Evolutionary conservation across 2,329 filamentous ascomycete species (phyloP), one percentile per base, ranked within the genome.

Genomic region (Bretziella fagacearum): DNA sequence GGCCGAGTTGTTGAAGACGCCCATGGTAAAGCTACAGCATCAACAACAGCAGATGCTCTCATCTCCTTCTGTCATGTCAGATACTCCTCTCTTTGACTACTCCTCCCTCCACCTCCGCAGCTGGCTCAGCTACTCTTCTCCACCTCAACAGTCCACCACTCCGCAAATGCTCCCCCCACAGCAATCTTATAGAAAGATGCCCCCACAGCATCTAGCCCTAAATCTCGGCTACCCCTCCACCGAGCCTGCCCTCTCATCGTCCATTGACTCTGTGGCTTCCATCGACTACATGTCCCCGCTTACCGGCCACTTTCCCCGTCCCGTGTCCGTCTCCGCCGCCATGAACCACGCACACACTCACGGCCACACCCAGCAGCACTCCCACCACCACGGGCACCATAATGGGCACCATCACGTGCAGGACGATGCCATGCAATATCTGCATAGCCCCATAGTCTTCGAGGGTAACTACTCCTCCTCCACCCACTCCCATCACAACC

Each of bases 281-380:
- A 68, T 72, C 50, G 74, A 78, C 55, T 79, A 78, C 55, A 60
- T 75, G 55, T 79, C 75, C 3, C 74, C 75, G 6, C 65, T 78
- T 53, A 69, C 66, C 57, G 73, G 75, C 52, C 62, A 60, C 52
- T 76, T 63, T 68, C 68, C 52, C 41, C 26, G 41, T 25, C n/a
- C 11, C 39, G 11, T 26, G n/a, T n/a, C n/a, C 39, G 23, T 23
- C 18, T 13, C 11, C 39, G n/a, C 25, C 7, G 13, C n/a, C n/a
- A n/a, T n/a, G n/a, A n/a, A n/a, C n/a, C n/a, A n/a, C n/a, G n/a
- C n/a, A n/a, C n/a, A n/a, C n/a, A n/a, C n/a, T n/a, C n/a, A n/a
- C 37, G 15, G n/a, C 22, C 18, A n/a, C 37, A 7, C 13, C n/a
- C 35, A 11, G n/a, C 35, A 18, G 15, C 20, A 22, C 6, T n/a